Base-by-base conservation (phyloP, 768 basidiomycete species). In the Psilocybe tampanensis region DNA sequence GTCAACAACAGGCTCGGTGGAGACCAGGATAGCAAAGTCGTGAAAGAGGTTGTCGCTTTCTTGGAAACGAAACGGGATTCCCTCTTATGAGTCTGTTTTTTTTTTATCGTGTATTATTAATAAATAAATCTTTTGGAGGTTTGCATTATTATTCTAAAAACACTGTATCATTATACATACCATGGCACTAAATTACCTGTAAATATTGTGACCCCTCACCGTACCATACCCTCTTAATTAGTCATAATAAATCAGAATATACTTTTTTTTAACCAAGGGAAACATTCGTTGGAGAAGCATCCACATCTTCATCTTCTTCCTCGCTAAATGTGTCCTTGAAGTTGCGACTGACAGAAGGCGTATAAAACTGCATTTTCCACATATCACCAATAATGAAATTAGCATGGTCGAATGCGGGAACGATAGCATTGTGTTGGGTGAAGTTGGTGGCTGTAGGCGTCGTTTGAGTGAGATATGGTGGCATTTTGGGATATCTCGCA, bases 401-500 rank as follows among this genome's bases (percentile, higher is more conserved):
- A 54, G 86, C 79, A 62, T 89, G 82, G 68, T 98, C 96, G 66
- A 96, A 90, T 2, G 94, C 94, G 22, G 94, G 75, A 1, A 86
- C 89, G 7, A 96, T 67, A 7, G 79, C 70, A 0, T 86, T 84
- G 39, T 76, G 73, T 24, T 57, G 41, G 52, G 59, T 47, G 55
- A 32, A 43, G 34, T 60, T 36, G 45, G 57, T 48, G 45, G 67
- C 34, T 56, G 54, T 24, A 17, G 62, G 45, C 1, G 22, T 18
- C 13, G 44, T 43, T 44, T 49, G 60, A 13, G 74, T 66, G 11
- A 78, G 71, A 3, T 80, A 74, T 22, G 83, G 84, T 2, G 93
- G 93, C 68, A 95, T 77, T 63, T 91, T 94, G 17, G 95, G 94
- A 71, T 96, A 95, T 24, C 95, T 87, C 39, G 92, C 92, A 9